Conservation (phyloP, 352 stramenopile genomes). For the Pythium aristosporum region DNA sequence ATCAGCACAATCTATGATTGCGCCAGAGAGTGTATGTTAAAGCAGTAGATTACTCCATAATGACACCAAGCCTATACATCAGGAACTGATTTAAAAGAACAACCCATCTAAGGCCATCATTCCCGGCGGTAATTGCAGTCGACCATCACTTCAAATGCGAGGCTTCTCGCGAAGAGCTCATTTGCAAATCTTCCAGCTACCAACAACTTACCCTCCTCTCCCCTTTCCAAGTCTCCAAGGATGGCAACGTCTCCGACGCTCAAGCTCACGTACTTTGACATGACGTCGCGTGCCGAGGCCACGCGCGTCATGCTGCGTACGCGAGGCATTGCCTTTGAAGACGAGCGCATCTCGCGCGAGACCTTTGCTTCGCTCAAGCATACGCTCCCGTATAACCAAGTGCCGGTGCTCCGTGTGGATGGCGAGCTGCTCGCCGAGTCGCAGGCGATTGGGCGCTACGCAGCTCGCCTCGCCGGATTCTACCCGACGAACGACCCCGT, state of each 20-base stretch:
- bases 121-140: too few species aligned
- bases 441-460: conserved; percentile 56
- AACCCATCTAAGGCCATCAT: too few species aligned
- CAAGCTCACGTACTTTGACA: conserved; percentile 66
- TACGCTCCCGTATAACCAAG: conserved; percentile 43
- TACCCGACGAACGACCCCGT: conserved; percentile 41
- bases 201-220: background rate
- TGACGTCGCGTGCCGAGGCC: conserved; percentile 39
- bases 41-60: too few species aligned
- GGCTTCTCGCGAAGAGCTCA: background rate
- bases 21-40: too few species aligned
- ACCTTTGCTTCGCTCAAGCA: conserved; percentile 41
- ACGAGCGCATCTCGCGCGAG: conserved; percentile 40
- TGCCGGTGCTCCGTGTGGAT: conserved; percentile 52
- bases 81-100: too few species aligned
- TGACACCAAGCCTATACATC: too few species aligned
- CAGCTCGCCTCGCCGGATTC: conserved; percentile 45
- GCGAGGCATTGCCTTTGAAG: conserved; percentile 56
- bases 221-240: too few species aligned
- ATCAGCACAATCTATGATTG: too few species aligned
- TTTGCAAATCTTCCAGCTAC: background rate
- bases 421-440: conserved; percentile 42
- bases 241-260: conserved; percentile 31
- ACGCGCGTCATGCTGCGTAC: conserved; percentile 55
- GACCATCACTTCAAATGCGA: too few species aligned